Conservation (phyloP, 2,329 filamentous ascomycete genomes). For the Lojkania enalia region DNA sequence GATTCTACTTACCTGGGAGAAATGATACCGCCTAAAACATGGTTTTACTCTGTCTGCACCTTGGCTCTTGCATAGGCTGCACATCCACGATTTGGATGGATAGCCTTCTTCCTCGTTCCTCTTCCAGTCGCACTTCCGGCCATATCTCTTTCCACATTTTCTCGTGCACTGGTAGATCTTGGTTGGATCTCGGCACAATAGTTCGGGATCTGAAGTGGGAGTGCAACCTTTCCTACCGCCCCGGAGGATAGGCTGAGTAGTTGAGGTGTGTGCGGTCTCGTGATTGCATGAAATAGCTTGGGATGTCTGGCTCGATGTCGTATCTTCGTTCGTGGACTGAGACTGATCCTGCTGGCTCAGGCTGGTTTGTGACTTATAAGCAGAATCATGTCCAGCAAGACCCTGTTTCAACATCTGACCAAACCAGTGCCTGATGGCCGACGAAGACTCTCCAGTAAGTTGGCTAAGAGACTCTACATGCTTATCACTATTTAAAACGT, state of each 20-base stretch:
- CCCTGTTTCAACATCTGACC: conserved; percentile 42
- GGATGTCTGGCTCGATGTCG: conserved; percentile 4
- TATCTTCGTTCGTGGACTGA: conserved; percentile 12
- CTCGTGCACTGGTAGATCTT: conserved; percentile 45
- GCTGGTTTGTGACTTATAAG: conserved; percentile 44
- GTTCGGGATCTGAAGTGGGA: conserved; percentile 33
- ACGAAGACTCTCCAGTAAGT: conserved; percentile 38
- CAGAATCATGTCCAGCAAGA: conserved; percentile 41
- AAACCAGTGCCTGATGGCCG: conserved; percentile 42
- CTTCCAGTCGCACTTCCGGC: conserved; percentile 46
- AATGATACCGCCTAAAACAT: conserved; percentile 43
- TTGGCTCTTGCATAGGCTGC: conserved; percentile 35
- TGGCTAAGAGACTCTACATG: conserved; percentile 43
- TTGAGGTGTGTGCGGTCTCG: conserved; percentile 19
- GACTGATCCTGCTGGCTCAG: conserved; percentile 29
- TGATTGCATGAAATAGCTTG: conserved; percentile 20
- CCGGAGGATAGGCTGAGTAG: conserved; percentile 22
- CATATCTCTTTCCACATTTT: conserved; percentile 44
- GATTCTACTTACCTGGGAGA: conserved; percentile 29
- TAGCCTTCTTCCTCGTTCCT: conserved; percentile 45
- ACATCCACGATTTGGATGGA: conserved; percentile 40
- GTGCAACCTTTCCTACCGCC: conserved; percentile 41
- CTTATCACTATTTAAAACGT: conserved; percentile 28
- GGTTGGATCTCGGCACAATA: conserved; percentile 36
- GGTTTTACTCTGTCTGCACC: conserved; percentile 42